Evolutionary conservation across 768 basidiomycete genomes (phyloP), one percentile per base, ranked within the genome.

Genomic region (Suillus clintonianus): DNA sequence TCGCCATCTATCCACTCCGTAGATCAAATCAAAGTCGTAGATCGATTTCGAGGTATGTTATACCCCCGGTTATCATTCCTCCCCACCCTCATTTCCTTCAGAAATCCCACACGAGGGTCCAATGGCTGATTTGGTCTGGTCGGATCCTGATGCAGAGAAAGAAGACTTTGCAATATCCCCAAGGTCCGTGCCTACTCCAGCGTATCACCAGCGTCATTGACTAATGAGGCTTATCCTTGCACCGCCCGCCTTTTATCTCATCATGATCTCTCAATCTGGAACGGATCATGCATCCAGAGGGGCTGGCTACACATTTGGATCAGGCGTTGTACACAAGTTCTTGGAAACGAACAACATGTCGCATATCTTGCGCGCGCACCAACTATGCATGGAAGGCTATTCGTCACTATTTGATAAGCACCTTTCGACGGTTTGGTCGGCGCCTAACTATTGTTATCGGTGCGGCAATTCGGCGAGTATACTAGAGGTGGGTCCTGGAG

Each of bases 111-210:
- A 99, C 70, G 97, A 99, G 77, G 97, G 97, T 4, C 97, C 97
- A 32, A 99, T 99, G 95, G 97, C 97, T 14, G 97, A 99, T 84
- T 85, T 99, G 34, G 97, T 99, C 2, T 99, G 97, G 97, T 98
- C 96, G 51, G 97, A 99, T 84, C 97, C 97, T 41, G 97, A 99
- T 79, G 88, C 94, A 42, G 97, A 99, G 77, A 99, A 99, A 76
- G 97, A 99, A 76, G 97, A 99, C 72, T 99, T 99, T 74, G 97
- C 97, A 34, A 99, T 99, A 78, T 97, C 95, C 64, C 97, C 97
- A 62, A 87, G 97, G 95, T 97, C 67, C 62, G 85, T 78, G 30
- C 58, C 47, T 53, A 67, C 59, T 69, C 64, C 58, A 54, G 19
- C 67, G 51, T 62, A 43, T 64, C 39, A 41, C n/a, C 53, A 59